Conservation (phyloP, 2,329 filamentous ascomycete species). For the Aureobasidium sp. region DNA sequence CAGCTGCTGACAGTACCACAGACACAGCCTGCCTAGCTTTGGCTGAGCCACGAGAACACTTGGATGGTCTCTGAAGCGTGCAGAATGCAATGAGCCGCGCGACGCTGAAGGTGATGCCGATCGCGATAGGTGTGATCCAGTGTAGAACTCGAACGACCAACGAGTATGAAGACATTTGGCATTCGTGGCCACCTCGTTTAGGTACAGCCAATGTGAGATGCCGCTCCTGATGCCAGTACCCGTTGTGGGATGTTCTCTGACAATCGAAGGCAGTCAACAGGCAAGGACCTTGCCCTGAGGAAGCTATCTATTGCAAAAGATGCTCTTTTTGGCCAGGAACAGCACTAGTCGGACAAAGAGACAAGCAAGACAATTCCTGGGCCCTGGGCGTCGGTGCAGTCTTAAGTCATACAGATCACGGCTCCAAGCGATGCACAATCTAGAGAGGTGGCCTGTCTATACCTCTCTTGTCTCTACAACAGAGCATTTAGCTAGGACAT, state of each 20-base stretch:
- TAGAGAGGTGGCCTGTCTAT: conserved; percentile 2
- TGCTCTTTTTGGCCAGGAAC: conserved; percentile 8
- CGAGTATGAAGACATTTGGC: conserved; percentile 3
- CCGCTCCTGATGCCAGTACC: conserved; percentile 5
- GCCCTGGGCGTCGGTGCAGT: conserved; percentile 1
- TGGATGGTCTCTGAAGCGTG: conserved; percentile 24
- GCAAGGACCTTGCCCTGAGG: neutral
- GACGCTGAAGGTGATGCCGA: conserved; percentile 23
- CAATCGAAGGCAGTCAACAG: neutral
- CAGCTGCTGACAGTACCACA: neutral
- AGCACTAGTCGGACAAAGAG: conserved; percentile 11
- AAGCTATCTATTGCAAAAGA: conserved; percentile 1
- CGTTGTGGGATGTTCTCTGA: neutral
- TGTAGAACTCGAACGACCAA: conserved; percentile 22
- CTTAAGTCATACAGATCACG: conserved; percentile 5
- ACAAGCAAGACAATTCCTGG: conserved; percentile 3
- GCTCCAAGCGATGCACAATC: conserved; percentile 8
- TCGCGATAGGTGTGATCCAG: conserved; percentile 24
- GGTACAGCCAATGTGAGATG: conserved; percentile 4
- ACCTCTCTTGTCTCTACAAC: neutral
- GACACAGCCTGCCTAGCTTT: conserved; percentile 11
- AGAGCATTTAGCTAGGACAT: conserved; percentile 10
- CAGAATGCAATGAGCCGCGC: conserved; percentile 24
- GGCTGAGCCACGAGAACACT: conserved; percentile 21
- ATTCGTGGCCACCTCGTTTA: conserved; percentile 10